Base-by-base conservation (phyloP, 139 green algal species). In the Tetratostichococcus sp. region DNA sequence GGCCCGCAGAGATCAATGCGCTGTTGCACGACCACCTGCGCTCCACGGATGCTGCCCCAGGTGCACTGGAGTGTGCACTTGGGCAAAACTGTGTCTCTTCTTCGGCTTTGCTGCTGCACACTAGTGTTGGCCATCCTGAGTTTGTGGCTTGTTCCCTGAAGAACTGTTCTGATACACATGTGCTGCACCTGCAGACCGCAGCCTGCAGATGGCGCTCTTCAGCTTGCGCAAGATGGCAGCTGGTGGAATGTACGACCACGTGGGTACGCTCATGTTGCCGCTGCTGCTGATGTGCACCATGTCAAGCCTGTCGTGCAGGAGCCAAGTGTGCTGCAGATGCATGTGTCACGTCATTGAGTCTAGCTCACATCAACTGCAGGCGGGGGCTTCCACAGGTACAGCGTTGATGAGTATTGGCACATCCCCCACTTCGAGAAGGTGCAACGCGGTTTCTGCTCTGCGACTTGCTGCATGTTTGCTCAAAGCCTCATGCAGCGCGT, bases 361-460 rank as follows among this genome's bases (percentile, higher is more conserved):
- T n/a, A n/a, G n/a, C n/a, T n/a, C n/a, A n/a, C 11, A 11, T 11
- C 39, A 21, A 21, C 39, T 50, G 50, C 50, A 62, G 50, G 50
- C 11, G 50, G 50, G 2, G 50, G 50, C 50, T 62, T 62, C 19
- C 50, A 62, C 50, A 8, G 50, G 14, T 73, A 68, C 76, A 89
- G 80, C 71, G 88, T 93, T 31, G 86, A 91, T 71, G 87, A 91
- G 79, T 73, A 77, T 43, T 89, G 84, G 80, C 90, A 95, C 73
- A 88, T 97, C 30, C 93, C 92, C 2, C 93, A 97, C 67, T 97
- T 97, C 84, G 93, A 97, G 75, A 97, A 97, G 57, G 69, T 73
- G 8, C 35, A 26, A 11, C 1, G n/a, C 19, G 14, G 19, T 11
- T 17, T 30, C 1, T 69, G 21, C 8, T 39, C 34, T 21, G 8